These are phyloP conservation scores for Parathielavia appendiculata DNA, from an alignment of 495 filamentous ascomycete genomes.

Conservation along the genomic window DNA sequence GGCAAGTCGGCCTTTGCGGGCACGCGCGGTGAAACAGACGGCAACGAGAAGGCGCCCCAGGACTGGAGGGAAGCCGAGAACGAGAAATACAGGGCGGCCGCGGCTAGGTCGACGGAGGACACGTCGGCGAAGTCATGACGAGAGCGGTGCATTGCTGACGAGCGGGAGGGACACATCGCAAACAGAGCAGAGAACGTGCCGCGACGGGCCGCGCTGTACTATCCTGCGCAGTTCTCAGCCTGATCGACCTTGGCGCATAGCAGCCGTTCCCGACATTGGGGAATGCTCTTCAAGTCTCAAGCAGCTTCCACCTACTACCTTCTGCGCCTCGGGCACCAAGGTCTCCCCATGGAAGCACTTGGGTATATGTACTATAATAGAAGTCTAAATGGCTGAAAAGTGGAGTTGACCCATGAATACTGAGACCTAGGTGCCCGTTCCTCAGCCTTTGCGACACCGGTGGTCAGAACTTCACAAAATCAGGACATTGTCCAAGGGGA, in stretches of 20 bases:
- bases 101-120: constrained; percentile 26
- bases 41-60: constrained; percentile 45
- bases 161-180: neutral
- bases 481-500: too few species aligned
- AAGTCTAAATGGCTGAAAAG: neutral
- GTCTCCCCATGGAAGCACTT: neutral
- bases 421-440: too few species aligned
- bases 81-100: constrained; percentile 44
- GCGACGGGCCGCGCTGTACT: neutral
- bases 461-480: too few species aligned
- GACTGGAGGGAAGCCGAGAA: constrained; percentile 56
- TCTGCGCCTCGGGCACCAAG: too few species aligned
- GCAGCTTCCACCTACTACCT: neutral
- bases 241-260: neutral
- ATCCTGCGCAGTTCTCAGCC: neutral
- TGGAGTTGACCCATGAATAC: neutral
- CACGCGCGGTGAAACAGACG: constrained; percentile 45
- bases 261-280: neutral
- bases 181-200: neutral
- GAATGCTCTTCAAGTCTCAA: neutral
- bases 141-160: neutral
- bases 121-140: constrained; percentile 17
- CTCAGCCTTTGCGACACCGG: too few species aligned
- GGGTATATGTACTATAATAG: neutral
- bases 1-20: constrained; percentile 66